Conservation (phyloP, 768 basidiomycete genomes). For the Boletales sp. region DNA sequence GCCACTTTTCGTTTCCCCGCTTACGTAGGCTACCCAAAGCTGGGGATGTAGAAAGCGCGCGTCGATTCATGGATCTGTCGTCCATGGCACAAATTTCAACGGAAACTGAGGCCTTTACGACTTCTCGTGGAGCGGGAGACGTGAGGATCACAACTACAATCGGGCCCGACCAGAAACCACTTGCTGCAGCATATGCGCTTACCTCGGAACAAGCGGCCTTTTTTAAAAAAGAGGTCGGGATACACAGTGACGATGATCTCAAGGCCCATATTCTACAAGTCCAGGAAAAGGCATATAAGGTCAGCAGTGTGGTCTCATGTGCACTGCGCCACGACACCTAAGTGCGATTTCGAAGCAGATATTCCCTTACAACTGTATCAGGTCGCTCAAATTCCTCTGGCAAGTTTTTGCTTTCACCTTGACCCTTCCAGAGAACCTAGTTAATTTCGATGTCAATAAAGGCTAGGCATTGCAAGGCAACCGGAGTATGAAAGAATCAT, state of each 20-base stretch:
- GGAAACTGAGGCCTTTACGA: too few relatives aligned
- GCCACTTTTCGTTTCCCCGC: too few relatives aligned
- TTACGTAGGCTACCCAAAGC: too few relatives aligned
- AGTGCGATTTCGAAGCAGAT: constrained; percentile 8
- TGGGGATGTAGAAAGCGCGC: too few relatives aligned
- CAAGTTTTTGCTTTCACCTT: not conserved
- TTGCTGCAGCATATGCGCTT: not conserved
- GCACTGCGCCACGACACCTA: too few relatives aligned
- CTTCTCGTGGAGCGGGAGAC: too few relatives aligned
- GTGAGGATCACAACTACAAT: too few relatives aligned
- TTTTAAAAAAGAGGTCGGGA: constrained; percentile 28
- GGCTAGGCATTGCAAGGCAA: constrained; percentile 7
- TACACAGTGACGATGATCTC: constrained; percentile 24
- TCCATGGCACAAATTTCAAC: too few relatives aligned
- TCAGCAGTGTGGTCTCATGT: constrained; percentile 1
- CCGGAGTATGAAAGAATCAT: constrained; percentile 27
- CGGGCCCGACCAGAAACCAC: not conserved
- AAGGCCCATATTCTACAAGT: constrained; percentile 30
- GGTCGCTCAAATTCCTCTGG: constrained; percentile 22
- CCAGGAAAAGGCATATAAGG: constrained; percentile 30
- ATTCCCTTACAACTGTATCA: constrained; percentile 30
- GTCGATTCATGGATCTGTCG: too few relatives aligned
- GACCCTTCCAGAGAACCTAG: not conserved
- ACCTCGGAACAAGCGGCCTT: constrained; percentile 20
- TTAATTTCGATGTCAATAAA: not conserved